A percentile compares a stretch with the other conserved stretches of the same genome.
Evolutionary conservation across 345 rosid species (phyloP).

Genomic region (Gossypium herbaceum): DNA sequence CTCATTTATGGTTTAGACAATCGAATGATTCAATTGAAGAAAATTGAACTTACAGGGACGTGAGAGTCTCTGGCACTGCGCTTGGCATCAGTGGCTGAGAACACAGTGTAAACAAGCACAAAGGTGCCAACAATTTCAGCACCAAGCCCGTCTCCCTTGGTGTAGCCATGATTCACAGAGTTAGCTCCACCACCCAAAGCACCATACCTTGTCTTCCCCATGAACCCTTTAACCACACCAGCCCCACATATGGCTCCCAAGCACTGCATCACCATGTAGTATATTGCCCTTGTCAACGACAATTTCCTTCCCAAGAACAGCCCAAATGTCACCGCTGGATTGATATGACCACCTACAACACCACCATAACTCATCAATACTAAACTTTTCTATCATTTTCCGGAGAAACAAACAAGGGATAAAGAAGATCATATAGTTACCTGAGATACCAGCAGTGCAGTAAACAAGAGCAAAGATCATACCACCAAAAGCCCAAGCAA

Average conservation of each 20-base stretch:
- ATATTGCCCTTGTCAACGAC: constrained; percentile 44
- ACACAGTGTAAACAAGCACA: constrained; percentile 46
- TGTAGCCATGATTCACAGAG: constrained; percentile 33
- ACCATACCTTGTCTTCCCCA: constrained; percentile 21
- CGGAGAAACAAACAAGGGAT: no score
- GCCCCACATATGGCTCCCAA: constrained; percentile 55
- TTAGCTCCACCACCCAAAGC: constrained; percentile 38
- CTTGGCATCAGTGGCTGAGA: constrained; percentile 60
- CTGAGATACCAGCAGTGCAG: constrained; percentile 59
- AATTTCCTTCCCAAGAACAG: constrained; percentile 48
- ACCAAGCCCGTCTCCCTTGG: constrained; percentile 47
- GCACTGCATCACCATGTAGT: constrained; percentile 54
- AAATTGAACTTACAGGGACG: constrained; percentile 41
- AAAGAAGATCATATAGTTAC: constrained; percentile 8
- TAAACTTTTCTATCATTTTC: no score
- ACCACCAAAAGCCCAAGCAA: constrained; percentile 67
- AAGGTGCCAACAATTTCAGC: constrained; percentile 46
- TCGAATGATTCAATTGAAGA: background rate
- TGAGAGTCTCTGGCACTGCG: constrained; percentile 58
- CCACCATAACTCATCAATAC: no score
- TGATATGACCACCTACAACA: constrained; percentile 43
- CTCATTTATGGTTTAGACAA: no score
- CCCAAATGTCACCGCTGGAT: constrained; percentile 48
- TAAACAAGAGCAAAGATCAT: constrained; percentile 66
- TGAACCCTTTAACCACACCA: constrained; percentile 49